Evolutionary conservation across 108 stramenopile genomes (phyloP).

Genomic region (Cyclotella sp.): DNA sequence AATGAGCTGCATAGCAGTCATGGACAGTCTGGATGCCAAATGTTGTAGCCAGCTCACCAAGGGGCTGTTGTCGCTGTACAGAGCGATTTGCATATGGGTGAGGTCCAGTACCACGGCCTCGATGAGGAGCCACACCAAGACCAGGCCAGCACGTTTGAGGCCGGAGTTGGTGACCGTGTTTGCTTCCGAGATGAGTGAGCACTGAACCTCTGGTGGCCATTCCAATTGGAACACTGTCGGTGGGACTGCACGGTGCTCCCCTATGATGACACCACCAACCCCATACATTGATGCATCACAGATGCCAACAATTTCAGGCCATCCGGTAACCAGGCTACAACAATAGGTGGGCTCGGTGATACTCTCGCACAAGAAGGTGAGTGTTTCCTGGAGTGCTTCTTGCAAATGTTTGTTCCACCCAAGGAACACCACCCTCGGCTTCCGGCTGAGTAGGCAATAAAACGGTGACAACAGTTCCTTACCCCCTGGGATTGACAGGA

Average conservation of each 20-base stretch:
- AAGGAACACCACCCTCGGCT: background rate
- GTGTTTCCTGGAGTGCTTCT: background rate
- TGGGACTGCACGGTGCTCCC: background rate
- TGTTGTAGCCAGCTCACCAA: background rate
- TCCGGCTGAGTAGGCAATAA: background rate
- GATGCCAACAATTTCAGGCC: background rate
- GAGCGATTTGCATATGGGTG: background rate
- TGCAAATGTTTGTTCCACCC: background rate
- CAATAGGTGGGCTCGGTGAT: background rate
- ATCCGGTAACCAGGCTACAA: background rate
- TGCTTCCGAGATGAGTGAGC: background rate
- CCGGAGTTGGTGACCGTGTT: constrained; percentile 23
- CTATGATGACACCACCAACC: background rate
- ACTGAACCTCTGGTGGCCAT: background rate
- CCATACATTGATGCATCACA: background rate
- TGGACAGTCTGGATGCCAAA: background rate
- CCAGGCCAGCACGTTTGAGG: constrained; percentile 35
- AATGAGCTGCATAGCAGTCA: background rate
- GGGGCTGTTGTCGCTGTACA: constrained; percentile 7
- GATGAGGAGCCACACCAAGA: constrained; percentile 21
- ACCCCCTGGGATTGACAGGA: background rate
- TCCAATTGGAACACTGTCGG: background rate
- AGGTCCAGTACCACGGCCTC: background rate
- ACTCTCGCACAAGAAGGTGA: background rate
- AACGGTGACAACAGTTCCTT: background rate